Conservation (phyloP, 495 filamentous ascomycete species). For the Hyaloscypha bicolor region DNA sequence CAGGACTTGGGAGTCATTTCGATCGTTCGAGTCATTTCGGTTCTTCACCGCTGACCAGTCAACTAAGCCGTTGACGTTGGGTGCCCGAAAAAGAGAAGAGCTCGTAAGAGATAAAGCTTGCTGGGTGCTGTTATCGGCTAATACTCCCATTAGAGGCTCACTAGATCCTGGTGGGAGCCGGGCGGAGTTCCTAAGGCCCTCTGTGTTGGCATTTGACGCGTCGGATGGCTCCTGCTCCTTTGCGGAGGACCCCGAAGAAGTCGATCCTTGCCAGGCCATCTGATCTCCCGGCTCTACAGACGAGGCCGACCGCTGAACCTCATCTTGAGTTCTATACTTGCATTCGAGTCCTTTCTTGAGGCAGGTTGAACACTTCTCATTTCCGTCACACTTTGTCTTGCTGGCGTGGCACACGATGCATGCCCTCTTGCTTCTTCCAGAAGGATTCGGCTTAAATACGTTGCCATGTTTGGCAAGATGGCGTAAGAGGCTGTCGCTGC, state of each 20-base stretch:
- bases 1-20: background rate
- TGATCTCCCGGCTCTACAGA: background rate
- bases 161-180: background rate
- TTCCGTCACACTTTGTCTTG: constrained; percentile 37
- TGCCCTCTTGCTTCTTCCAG: constrained; percentile 29
- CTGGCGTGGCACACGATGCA: constrained; percentile 35
- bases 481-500: constrained; percentile 31
- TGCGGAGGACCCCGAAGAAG: background rate
- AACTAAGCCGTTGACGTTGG: background rate
- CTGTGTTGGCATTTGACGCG: background rate
- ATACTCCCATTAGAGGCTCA: background rate
- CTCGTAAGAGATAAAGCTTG: background rate
- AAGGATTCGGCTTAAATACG: constrained; percentile 21
- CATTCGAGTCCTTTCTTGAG: constrained; percentile 31
- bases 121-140: background rate
- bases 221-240: background rate
- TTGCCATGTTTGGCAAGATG: constrained; percentile 29
- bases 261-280: background rate
- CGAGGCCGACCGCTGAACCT: background rate
- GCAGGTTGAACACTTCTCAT: constrained; percentile 32
- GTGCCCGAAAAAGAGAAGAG: background rate
- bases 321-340: constrained; percentile 25
- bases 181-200: background rate
- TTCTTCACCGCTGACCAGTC: constrained; percentile 6
- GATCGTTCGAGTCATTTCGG: background rate